Base-by-base conservation (phyloP, 257 asterid genomes). In the Nicotiana tabacum region DNA sequence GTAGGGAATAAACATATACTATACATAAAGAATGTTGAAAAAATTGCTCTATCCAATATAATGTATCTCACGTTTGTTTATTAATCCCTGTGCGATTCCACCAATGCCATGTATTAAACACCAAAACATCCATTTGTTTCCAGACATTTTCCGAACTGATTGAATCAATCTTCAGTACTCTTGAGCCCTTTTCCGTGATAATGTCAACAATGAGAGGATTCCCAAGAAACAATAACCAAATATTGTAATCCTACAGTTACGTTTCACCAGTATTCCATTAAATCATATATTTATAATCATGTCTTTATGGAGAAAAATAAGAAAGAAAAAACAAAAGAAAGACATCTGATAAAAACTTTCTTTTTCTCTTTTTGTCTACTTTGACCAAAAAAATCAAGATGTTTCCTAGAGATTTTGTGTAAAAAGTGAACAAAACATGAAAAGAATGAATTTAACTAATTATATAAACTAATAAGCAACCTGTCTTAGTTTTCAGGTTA, bases 41-140 rank as follows among this genome's bases (percentile, higher is more conserved):
- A 4, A 27, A 33, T 81, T 24, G 10, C 3, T 11, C 3, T 29
- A 61, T 46, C 10, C 24, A 33, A 17, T 24, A 24, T 24, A 24
- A 24, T 37, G 55, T 83, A 37, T 30, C 84, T 53, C 70, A 92
- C 95, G 92, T 92, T 83, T 92, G 97, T 86, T 92, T 92, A 27
- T 85, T 43, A 43, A 43, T 82, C 29, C 91, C 95, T 1, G 33
- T 24, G 81, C 89, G 91, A 81, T 87, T 87, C 97, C 97, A 92
- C 97, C 91, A 90, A 51, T 90, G 93, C 90, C 90, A 88, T 4
- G 93, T 77, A 67, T 87, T 83, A 77, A 90, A 90, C 62, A 90
- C 76, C 83, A 90, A 80, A 5, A 87, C 65, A 60, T 88, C 83
- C 51, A 55, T 79, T 35, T 82, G 72, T 39, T 85, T 85, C 93